Percentiles rank a stretch among this genome's conserved stretches.
Conservation (phyloP, 345 rosid genomes). For the Noccaea bulbosa region DNA sequence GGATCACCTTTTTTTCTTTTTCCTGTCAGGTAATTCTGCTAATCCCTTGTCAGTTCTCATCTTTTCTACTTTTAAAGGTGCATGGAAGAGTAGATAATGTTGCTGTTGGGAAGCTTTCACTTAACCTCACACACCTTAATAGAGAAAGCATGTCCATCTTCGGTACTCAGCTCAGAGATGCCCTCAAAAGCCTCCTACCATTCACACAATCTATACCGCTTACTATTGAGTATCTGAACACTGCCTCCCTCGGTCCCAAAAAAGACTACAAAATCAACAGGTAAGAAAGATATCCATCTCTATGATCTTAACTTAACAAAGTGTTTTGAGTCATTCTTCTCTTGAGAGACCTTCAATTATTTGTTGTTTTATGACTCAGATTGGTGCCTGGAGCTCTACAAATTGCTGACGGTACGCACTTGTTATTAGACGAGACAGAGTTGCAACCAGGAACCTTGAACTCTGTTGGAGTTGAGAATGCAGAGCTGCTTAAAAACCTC, state of each 20-base stretch:
- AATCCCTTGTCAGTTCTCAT: slow-evolving; percentile 2
- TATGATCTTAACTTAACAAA: not conserved
- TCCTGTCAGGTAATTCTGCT: slow-evolving; percentile 6
- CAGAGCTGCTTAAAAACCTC: slow-evolving; percentile 68
- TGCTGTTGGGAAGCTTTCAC: slow-evolving; percentile 93
- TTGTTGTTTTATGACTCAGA: slow-evolving; percentile 46
- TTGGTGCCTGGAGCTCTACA: slow-evolving; percentile 74
- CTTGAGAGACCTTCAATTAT: slow-evolving; percentile 1
- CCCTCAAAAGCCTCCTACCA: slow-evolving; percentile 71
- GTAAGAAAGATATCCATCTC: slow-evolving; percentile 40
- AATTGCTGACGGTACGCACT: slow-evolving; percentile 80
- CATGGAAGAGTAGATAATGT: slow-evolving; percentile 73
- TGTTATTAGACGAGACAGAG: slow-evolving; percentile 78
- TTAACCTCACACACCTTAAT: slow-evolving; percentile 67
- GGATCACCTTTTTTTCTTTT: slow-evolving; percentile 9
- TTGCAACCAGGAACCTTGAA: slow-evolving; percentile 79
- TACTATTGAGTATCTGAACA: slow-evolving; percentile 71
- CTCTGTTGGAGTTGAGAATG: slow-evolving; percentile 77
- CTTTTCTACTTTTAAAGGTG: slow-evolving; percentile 52
- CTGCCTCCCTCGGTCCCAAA: slow-evolving; percentile 69
- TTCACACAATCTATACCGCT: slow-evolving; percentile 65
- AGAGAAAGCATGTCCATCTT: slow-evolving; percentile 71
- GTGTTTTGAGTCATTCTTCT: not conserved
- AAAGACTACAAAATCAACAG: slow-evolving; percentile 81
- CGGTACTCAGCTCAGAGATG: slow-evolving; percentile 52